Evolutionary conservation across 345 rosid genomes (phyloP).

Genomic region (Cardamine chenopodiifolia): DNA sequence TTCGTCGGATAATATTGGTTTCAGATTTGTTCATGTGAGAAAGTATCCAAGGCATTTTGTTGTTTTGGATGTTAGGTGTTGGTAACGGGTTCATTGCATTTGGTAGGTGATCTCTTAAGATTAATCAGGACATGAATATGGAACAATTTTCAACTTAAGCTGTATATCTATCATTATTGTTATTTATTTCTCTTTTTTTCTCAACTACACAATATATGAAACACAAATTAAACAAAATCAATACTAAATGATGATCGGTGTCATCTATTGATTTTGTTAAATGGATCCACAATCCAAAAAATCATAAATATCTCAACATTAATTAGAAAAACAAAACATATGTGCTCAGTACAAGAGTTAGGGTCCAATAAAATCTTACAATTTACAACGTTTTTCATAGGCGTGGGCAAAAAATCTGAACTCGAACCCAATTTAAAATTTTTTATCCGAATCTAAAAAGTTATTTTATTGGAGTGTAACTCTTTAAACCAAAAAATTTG

Average conservation of each 20-base stretch:
- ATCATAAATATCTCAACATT: not conserved
- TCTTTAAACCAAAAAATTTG: too few species aligned
- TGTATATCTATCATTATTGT: not conserved
- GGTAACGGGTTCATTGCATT: slow-evolving; percentile 86
- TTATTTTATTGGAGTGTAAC: too few species aligned
- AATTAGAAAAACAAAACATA: not conserved
- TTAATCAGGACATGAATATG: slow-evolving; percentile 63
- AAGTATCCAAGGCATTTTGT: not conserved
- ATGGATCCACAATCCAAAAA: too few species aligned
- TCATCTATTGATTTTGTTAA: too few species aligned
- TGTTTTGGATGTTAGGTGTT: slow-evolving; percentile 59
- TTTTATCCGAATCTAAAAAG: too few species aligned
- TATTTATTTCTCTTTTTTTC: not conserved
- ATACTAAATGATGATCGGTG: not conserved
- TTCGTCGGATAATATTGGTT: not conserved
- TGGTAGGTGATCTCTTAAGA: slow-evolving; percentile 88
- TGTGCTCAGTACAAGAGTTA: not conserved
- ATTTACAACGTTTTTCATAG: too few species aligned
- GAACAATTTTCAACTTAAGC: not conserved
- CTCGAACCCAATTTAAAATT: too few species aligned
- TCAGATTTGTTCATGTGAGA: not conserved
- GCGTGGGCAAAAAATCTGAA: too few species aligned
- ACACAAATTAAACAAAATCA: not conserved
- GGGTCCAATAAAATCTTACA: not conserved
- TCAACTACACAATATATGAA: not conserved